Conservation (phyloP, 2,329 filamentous ascomycete species). For the Daldinia sp. region DNA sequence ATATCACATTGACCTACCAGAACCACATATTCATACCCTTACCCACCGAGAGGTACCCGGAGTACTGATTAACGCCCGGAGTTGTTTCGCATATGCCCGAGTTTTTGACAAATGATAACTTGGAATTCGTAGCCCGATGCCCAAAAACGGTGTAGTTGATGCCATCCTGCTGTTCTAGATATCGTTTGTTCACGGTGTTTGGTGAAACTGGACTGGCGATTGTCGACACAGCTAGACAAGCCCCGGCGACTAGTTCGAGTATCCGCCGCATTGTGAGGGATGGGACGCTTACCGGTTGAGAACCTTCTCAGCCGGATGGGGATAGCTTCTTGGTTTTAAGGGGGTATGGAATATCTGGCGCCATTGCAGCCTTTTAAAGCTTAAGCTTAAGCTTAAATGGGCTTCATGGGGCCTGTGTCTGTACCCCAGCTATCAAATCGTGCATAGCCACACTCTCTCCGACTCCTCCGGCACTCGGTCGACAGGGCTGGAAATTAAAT, state of each 20-base stretch:
- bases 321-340: neutral
- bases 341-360: neutral
- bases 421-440: neutral
- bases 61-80: conserved; percentile 58
- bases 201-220: neutral
- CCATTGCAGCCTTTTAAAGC: neutral
- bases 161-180: neutral
- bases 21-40: conserved; percentile 55
- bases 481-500: neutral
- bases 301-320: neutral
- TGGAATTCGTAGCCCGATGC: conserved; percentile 55
- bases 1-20: conserved; percentile 44
- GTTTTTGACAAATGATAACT: conserved; percentile 58
- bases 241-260: neutral
- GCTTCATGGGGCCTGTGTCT: neutral
- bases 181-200: neutral
- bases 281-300: neutral
- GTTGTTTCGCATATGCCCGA: conserved; percentile 62
- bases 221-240: neutral
- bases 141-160: conserved; percentile 53
- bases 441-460: neutral
- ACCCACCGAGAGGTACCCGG: conserved; percentile 59
- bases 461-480: neutral
- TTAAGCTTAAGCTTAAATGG: neutral
- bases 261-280: neutral